Evolutionary conservation across 2,329 filamentous ascomycete species (phyloP).

Genomic region (Hypoxylon sp.): DNA sequence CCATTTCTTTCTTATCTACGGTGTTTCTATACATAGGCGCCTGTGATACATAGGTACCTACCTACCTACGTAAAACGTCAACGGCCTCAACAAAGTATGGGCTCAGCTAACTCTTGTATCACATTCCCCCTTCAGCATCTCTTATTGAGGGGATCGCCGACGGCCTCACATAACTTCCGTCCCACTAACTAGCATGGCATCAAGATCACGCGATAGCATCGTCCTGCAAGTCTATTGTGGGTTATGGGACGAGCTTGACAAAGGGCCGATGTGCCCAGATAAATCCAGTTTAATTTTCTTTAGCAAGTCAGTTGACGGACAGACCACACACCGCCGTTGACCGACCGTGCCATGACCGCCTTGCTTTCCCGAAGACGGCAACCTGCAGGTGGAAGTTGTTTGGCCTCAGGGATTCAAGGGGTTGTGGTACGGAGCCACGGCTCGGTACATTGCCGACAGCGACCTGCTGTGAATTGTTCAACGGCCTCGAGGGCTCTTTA

Average conservation of each 20-base stretch:
- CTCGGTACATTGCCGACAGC: slow-evolving; percentile 36
- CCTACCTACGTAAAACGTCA: slow-evolving; percentile 7
- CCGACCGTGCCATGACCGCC: slow-evolving; percentile 14
- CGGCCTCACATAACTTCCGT: slow-evolving; percentile 16
- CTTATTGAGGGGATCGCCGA: slow-evolving; percentile 24
- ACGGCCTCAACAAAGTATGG: slow-evolving; percentile 17
- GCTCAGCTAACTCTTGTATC: slow-evolving; percentile 14
- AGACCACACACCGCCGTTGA: slow-evolving; percentile 22
- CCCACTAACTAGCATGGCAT: slow-evolving; percentile 20
- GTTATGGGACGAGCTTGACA: slow-evolving; percentile 14
- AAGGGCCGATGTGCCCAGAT: slow-evolving; percentile 23
- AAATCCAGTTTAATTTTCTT: neutral
- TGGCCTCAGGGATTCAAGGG: slow-evolving; percentile 16
- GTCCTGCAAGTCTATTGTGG: slow-evolving; percentile 14
- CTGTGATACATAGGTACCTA: no score
- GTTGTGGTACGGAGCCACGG: slow-evolving; percentile 23
- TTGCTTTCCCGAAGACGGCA: slow-evolving; percentile 25
- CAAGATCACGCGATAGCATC: slow-evolving; percentile 38
- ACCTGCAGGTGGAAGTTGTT: slow-evolving; percentile 23
- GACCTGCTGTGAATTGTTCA: slow-evolving; percentile 24
- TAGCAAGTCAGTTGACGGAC: slow-evolving; percentile 15
- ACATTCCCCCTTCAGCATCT: neutral
- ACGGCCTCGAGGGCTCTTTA: slow-evolving; percentile 15
- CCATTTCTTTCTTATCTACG: slow-evolving; percentile 6
- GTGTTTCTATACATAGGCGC: slow-evolving; percentile 33